Evolutionary conservation across 176 grass and related monocot species (phyloP).

Genomic region (Eleusine coracana): DNA sequence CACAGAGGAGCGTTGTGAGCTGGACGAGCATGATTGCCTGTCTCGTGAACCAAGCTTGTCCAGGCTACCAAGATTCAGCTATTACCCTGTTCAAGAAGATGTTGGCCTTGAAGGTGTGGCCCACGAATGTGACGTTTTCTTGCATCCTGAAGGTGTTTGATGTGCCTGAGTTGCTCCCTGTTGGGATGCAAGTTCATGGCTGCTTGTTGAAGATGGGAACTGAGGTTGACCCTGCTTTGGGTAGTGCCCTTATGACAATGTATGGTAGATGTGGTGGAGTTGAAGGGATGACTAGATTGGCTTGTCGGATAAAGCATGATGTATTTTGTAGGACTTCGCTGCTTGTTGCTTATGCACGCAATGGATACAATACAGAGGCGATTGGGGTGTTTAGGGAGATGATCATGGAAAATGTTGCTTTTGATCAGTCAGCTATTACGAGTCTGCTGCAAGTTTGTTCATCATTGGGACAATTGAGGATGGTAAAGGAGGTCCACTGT

Average conservation of each 20-base stretch:
- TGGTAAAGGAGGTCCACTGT: constrained; percentile 62
- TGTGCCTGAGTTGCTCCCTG: constrained; percentile 34
- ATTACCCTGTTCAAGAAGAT: constrained; percentile 53
- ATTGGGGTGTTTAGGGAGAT: constrained; percentile 55
- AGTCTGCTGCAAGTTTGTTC: constrained; percentile 63
- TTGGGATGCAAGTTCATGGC: constrained; percentile 64
- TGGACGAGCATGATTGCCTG: constrained; percentile 73
- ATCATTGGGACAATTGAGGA: constrained; percentile 40
- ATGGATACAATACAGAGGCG: constrained; percentile 53
- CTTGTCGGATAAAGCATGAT: constrained; percentile 56
- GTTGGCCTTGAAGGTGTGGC: constrained; percentile 56
- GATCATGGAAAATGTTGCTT: constrained; percentile 39
- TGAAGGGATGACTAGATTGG: constrained; percentile 54
- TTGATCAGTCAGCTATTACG: constrained; percentile 53
- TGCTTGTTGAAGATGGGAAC: constrained; percentile 71
- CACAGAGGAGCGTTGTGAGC: constrained; percentile 36
- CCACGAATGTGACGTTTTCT: constrained; percentile 55
- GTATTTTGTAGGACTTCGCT: constrained; percentile 45
- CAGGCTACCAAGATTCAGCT: constrained; percentile 27
- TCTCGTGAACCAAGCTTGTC: constrained; percentile 40
- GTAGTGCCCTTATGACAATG: constrained; percentile 61
- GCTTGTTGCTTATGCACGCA: constrained; percentile 59
- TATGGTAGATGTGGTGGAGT: constrained; percentile 66
- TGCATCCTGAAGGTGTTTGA: constrained; percentile 66
- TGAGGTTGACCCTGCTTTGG: constrained; percentile 53